phyloP scores from a whole-genome alignment of 805 yeast genomes.

The Kazachstania africana region DNA sequence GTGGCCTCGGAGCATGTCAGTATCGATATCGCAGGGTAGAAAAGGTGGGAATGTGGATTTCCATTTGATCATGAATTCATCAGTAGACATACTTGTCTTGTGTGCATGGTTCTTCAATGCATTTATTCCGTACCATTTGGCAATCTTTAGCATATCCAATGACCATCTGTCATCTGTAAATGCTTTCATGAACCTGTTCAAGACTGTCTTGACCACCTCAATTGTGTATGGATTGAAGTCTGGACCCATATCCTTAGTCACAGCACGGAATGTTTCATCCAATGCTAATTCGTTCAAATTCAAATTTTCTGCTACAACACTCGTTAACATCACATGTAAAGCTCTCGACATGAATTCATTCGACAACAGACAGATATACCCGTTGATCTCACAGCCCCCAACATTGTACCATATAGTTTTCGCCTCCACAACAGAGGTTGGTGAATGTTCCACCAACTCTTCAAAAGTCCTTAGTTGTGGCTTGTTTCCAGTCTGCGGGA shows the following conservation, averaged over 20 bases:
- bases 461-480: slow-evolving; percentile 17
- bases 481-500: slow-evolving; percentile 4
- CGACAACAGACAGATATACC: slow-evolving; percentile 29
- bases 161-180: slow-evolving; percentile 20
- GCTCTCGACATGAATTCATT: slow-evolving; percentile 25
- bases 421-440: slow-evolving; percentile 48
- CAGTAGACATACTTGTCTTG: slow-evolving; percentile 22
- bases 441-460: slow-evolving; percentile 32
- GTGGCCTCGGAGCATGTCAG: slow-evolving; percentile 43
- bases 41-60: slow-evolving; percentile 51
- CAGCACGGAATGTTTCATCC: slow-evolving; percentile 21
- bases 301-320: slow-evolving; percentile 28
- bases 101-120: slow-evolving; percentile 32
- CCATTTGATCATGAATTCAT: slow-evolving; percentile 56
- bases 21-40: slow-evolving; percentile 47
- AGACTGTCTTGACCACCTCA: slow-evolving; percentile 38
- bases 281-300: slow-evolving; percentile 20
- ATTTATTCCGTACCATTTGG: slow-evolving; percentile 54
- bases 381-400: slow-evolving; percentile 47
- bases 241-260: slow-evolving; percentile 22
- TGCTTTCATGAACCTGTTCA: slow-evolving; percentile 33
- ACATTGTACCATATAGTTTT: slow-evolving; percentile 36
- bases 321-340: slow-evolving; percentile 28
- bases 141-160: slow-evolving; percentile 34
- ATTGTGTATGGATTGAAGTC: slow-evolving; percentile 25